Percentiles rank a stretch among this genome's conserved stretches.
Evolutionary conservation across 768 basidiomycete species (phyloP).

Genomic region (Rhodotorula kratochvilovae): DNA sequence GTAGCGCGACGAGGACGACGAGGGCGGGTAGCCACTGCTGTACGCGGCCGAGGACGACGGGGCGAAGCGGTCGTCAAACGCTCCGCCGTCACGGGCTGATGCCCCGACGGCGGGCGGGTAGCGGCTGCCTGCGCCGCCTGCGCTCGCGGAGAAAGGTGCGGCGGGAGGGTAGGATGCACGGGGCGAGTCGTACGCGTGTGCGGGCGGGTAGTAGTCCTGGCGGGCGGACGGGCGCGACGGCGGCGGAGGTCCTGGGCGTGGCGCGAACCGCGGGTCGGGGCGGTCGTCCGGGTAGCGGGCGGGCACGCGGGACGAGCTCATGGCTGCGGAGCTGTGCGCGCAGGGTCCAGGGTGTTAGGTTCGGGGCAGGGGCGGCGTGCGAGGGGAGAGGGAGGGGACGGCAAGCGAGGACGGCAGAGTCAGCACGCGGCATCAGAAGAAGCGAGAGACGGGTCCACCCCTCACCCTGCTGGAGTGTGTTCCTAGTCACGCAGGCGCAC

Average conservation of each 20-base stretch:
- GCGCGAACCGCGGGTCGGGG: neutral
- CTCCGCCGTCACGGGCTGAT: no score
- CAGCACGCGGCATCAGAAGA: neutral
- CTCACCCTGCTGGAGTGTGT: no score
- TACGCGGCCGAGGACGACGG: no score
- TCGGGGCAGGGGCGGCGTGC: neutral
- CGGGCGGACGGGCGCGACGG: neutral
- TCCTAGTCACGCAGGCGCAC: no score
- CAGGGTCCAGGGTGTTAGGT: neutral
- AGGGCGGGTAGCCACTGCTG: no score
- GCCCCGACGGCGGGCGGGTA: no score
- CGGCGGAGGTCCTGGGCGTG: neutral
- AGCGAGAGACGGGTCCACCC: no score
- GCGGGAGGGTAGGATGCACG: neutral
- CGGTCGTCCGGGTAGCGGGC: neutral
- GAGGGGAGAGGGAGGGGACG: neutral
- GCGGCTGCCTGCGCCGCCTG: no score
- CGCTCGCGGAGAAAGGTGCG: neutral
- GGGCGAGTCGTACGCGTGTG: neutral
- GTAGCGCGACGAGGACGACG: neutral
- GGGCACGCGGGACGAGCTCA: neutral
- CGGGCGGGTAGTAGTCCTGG: neutral
- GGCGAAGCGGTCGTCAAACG: no score
- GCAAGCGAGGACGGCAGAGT: neutral
- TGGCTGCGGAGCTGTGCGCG: neutral